Evolutionary conservation across 176 grass and related monocot species (phyloP), one percentile per base, ranked within the genome.

Genomic region (Urochloa ruziziensis): DNA sequence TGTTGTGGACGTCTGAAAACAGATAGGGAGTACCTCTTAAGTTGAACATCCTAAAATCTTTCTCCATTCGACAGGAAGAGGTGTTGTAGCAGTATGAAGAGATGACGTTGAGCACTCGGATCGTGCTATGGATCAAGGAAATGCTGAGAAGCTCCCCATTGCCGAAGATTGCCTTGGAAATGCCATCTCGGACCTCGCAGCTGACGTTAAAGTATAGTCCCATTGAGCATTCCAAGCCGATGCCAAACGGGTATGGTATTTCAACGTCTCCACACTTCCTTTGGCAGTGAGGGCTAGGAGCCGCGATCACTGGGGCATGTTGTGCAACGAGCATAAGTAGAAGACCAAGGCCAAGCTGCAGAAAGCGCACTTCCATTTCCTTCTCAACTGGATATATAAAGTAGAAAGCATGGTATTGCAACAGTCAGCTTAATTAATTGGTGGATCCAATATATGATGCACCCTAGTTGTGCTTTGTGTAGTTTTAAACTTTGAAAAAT

Each of bases 161-260:
- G 10, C 23, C 23, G 8, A 57, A 24, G 21, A n/a, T n/a, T 57
- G 54, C 23, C 11, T n/a, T 57, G 54, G 54, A 24, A 23, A 57
- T 9, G 23, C 23, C 54, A 24, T 57, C 4, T 57, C 11, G 6
- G 21, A n/a, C 54, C 23, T 57, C 5, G 7, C 54, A 21, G 19
- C 2, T 54, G 52, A 54, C 19, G 7, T 54, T 13, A 23, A 54
- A 54, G n/a, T n/a, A n/a, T n/a, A n/a, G n/a, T n/a, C n/a, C n/a
- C n/a, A n/a, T n/a, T n/a, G n/a, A n/a, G n/a, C n/a, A n/a, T n/a
- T n/a, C n/a, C n/a, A n/a, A n/a, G n/a, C n/a, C n/a, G 10, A 91
- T 51, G 18, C 88, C 92, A 16, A 94, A 94, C 2, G 88, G 92
- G 44, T 83, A 88, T 0, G 42, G 78, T 21, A 94, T 90, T 3